Evolutionary conservation across 306 rosid species (phyloP).

Genomic region (Purshia tridentata): DNA sequence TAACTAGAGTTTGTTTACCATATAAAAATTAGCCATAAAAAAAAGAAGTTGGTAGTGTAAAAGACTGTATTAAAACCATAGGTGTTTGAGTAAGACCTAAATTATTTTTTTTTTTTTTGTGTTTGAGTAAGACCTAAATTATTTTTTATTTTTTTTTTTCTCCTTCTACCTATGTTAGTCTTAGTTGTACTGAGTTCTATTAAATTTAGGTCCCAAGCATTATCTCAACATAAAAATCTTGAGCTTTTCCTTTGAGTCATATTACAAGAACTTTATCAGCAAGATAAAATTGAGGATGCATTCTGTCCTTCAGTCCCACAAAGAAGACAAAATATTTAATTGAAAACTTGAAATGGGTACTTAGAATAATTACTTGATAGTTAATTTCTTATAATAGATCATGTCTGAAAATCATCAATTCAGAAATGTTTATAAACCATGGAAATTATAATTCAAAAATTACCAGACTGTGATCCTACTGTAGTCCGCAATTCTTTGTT

Average conservation of each 20-base stretch:
- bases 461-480: slow-evolving; percentile 44
- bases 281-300: neutral
- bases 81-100: neutral
- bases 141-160: neutral
- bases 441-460: slow-evolving; percentile 20
- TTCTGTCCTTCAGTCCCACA: neutral
- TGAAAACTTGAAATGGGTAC: neutral
- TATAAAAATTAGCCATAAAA: neutral
- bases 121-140: neutral
- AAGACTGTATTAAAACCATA: neutral
- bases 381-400: neutral
- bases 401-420: neutral
- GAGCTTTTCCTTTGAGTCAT: neutral
- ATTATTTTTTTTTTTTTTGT: no score
- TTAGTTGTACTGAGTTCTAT: neutral
- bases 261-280: neutral
- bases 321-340: neutral
- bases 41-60: neutral
- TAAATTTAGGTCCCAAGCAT: neutral
- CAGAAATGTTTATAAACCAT: neutral
- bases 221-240: neutral
- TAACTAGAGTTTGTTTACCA: neutral
- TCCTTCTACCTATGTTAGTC: neutral
- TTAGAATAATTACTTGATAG: neutral
- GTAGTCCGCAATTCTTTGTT: slow-evolving; percentile 28